Evolutionary conservation across 2,329 filamentous ascomycete genomes (phyloP).

Genomic region (Paecilomyces sp.): DNA sequence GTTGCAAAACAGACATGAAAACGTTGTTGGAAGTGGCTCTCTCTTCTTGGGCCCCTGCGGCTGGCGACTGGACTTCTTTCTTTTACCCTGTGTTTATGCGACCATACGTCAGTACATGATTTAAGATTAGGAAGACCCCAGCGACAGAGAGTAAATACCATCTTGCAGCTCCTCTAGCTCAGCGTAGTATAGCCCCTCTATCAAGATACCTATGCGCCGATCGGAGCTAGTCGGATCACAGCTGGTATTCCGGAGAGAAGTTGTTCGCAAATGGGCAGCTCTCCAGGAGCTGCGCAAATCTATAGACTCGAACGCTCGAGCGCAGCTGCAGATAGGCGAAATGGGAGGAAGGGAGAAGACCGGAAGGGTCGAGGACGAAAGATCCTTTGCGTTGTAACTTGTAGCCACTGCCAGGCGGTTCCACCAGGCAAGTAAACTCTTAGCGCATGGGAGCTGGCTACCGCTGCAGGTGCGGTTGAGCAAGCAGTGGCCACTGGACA

Average conservation of each 20-base stretch:
- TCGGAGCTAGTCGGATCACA: background rate
- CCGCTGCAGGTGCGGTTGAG: background rate
- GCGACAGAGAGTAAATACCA: background rate
- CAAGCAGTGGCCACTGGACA: background rate
- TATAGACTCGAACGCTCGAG: background rate
- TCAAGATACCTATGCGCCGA: background rate
- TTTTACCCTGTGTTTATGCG: conserved; percentile 62
- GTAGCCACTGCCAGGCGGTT: background rate
- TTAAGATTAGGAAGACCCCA: background rate
- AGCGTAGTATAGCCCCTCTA: background rate
- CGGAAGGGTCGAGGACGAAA: background rate
- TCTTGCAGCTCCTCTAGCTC: conserved; percentile 2
- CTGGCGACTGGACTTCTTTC: conserved; percentile 78
- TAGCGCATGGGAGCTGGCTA: background rate
- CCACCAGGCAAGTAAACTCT: background rate
- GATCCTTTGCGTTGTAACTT: background rate
- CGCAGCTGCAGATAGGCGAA: background rate
- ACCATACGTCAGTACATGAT: background rate
- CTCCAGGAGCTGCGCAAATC: background rate
- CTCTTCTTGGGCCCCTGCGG: conserved; percentile 71
- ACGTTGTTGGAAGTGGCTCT: conserved; percentile 58
- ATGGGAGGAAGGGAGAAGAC: background rate
- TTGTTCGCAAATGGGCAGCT: background rate
- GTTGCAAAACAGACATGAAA: conserved; percentile 97
- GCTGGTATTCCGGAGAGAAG: background rate